Conservation (phyloP, 768 basidiomycete species). For the Chlorophyllum brunneum region DNA sequence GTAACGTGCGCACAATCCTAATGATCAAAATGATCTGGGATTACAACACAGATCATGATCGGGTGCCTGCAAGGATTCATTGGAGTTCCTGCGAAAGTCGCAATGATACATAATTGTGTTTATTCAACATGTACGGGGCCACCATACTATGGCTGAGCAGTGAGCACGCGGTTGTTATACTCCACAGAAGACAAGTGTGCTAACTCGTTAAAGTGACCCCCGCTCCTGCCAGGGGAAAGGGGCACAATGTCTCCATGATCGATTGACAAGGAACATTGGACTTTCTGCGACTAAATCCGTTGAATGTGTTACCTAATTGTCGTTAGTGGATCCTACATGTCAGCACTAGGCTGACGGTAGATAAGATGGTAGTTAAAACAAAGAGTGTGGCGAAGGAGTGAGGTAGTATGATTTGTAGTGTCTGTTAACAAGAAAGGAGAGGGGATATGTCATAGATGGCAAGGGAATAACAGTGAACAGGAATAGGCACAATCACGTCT, state of each 20-base stretch:
- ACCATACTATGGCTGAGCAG: neutral
- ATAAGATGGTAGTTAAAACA: slow-evolving; percentile 1
- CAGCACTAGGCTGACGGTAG: slow-evolving; percentile 8
- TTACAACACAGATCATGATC: neutral
- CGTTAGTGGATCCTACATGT: neutral
- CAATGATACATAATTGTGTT: no score
- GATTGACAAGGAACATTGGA: no score
- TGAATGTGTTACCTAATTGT: neutral
- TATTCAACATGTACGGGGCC: no score
- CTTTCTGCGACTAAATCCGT: no score
- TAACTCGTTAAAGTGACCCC: no score
- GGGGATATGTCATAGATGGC: neutral
- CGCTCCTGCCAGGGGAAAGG: no score
- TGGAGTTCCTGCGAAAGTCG: no score
- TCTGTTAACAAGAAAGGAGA: neutral
- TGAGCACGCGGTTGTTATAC: neutral
- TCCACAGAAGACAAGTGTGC: neutral
- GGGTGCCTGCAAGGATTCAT: neutral
- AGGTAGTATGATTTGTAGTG: neutral
- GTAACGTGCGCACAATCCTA: neutral
- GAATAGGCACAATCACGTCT: neutral
- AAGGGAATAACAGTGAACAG: neutral
- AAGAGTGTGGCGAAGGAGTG: slow-evolving; percentile 2
- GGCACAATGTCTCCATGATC: no score
- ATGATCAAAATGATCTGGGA: slow-evolving; percentile 6